Conservation (phyloP, 305 asterid species). For the Coffea humblotiana region DNA sequence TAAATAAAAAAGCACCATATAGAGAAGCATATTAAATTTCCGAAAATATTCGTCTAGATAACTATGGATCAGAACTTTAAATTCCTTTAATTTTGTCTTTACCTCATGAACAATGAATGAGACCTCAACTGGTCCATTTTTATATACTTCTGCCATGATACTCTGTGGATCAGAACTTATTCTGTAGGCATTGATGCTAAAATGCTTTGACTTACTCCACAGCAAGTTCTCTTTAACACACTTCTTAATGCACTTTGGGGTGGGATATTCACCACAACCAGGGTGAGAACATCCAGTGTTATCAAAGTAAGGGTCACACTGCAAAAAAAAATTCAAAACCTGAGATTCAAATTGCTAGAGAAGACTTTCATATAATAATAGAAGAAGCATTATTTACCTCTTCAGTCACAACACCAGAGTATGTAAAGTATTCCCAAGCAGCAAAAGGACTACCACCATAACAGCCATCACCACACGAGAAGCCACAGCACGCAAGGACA, state of each 20-base stretch:
- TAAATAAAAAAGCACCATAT: background rate
- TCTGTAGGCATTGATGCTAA: slow-evolving; percentile 48
- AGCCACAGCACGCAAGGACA: slow-evolving; percentile 90
- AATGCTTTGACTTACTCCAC: slow-evolving; percentile 78
- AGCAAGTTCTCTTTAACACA: slow-evolving; percentile 63
- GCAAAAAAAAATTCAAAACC: slow-evolving; percentile 26
- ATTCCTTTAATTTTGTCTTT: slow-evolving; percentile 16
- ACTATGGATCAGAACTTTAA: slow-evolving; percentile 11
- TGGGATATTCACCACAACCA: slow-evolving; percentile 84
- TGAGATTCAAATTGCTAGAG: background rate
- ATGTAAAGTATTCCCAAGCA: slow-evolving; percentile 87
- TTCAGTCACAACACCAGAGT: slow-evolving; percentile 75
- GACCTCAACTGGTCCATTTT: slow-evolving; percentile 92
- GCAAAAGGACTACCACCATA: slow-evolving; percentile 87
- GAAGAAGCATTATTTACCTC: slow-evolving; percentile 49
- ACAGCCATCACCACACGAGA: slow-evolving; percentile 95
- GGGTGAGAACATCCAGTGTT: slow-evolving; percentile 89
- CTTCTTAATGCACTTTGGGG: slow-evolving; percentile 66
- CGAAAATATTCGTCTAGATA: background rate
- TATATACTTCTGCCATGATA: slow-evolving; percentile 83
- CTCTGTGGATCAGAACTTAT: slow-evolving; percentile 65
- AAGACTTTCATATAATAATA: background rate
- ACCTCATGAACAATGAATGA: slow-evolving; percentile 93
- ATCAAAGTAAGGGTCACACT: slow-evolving; percentile 98
- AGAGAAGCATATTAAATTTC: background rate